These are phyloP conservation scores for Phaeotremella skinneri DNA, from an alignment of 768 basidiomycete species.

Conservation along the genomic window DNA sequence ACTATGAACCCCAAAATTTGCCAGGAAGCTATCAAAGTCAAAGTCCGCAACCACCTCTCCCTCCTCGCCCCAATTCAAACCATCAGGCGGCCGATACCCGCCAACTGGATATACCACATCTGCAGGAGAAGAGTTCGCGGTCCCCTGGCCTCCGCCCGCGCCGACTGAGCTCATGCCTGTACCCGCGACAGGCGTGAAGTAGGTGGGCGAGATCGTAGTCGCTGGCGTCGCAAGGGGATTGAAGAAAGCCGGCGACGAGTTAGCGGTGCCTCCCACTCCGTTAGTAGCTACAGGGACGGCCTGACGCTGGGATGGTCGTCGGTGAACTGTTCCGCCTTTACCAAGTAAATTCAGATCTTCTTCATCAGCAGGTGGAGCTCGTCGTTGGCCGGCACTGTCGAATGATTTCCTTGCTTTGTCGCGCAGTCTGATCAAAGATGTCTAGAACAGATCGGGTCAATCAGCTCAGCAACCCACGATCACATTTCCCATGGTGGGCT, in stretches of 20 bases:
- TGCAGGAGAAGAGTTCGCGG: not conserved
- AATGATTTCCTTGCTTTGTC: constrained; percentile 9
- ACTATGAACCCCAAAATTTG: constrained; percentile 7
- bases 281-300: not conserved
- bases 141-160: not conserved
- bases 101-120: not conserved
- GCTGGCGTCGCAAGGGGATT: too few relatives aligned
- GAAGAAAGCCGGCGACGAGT: not conserved
- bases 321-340: constrained; percentile 2
- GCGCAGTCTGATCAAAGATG: constrained; percentile 3
- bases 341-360: constrained; percentile 14
- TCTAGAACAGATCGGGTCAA: too few relatives aligned
- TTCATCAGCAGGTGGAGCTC: constrained; percentile 2
- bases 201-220: not conserved
- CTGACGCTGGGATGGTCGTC: not conserved
- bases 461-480: too few relatives aligned
- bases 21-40: constrained; percentile 12
- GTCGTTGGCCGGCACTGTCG: constrained; percentile 1
- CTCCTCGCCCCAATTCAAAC: constrained; percentile 5
- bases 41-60: constrained; percentile 1
- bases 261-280: not conserved
- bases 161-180: too few relatives aligned
- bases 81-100: not conserved
- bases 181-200: not conserved
- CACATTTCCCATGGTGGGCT: too few relatives aligned